These are phyloP conservation scores for Komagataella phaffii DNA, from an alignment of 805 yeast species.

Conservation along the genomic window DNA sequence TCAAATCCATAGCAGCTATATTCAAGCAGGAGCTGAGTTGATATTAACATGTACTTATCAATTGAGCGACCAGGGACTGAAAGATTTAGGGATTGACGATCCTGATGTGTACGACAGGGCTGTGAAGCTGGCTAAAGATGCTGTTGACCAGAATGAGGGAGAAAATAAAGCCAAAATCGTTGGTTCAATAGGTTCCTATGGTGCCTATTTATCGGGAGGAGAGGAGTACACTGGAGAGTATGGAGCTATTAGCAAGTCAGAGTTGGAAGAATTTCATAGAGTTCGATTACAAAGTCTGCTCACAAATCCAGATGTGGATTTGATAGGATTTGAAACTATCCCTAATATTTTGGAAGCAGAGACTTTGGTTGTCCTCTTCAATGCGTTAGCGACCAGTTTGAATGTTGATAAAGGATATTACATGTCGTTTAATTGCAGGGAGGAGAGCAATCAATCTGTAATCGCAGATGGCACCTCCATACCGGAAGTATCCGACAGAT, in stretches of 20 bases:
- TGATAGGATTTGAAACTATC: conserved; percentile 59
- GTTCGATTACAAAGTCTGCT: conserved; percentile 27
- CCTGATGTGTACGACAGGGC: conserved; percentile 1
- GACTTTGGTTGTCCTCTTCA: conserved; percentile 29
- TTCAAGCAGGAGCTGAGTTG: conserved; percentile 40
- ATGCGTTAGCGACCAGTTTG: conserved; percentile 7
- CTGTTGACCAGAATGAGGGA: neutral
- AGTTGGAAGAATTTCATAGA: conserved; percentile 35
- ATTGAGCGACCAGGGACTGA: conserved; percentile 29
- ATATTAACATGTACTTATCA: conserved; percentile 51
- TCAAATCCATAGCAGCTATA: conserved; percentile 35
- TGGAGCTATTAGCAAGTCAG: conserved; percentile 21
- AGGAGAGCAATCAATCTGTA: conserved; percentile 9
- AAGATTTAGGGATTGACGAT: conserved; percentile 8
- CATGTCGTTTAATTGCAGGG: conserved; percentile 26
- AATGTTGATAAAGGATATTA: conserved; percentile 7
- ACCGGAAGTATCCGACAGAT: conserved; percentile 14
- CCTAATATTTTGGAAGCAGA: conserved; percentile 48
- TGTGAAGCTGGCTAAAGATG: conserved; percentile 9
- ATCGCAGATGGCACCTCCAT: conserved; percentile 40
- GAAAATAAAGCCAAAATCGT: conserved; percentile 19
- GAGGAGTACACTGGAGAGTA: conserved; percentile 68
- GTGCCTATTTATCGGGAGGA: conserved; percentile 54
- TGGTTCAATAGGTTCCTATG: conserved; percentile 71
- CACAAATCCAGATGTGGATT: conserved; percentile 29